Conservation (phyloP, 208 protist species). For the Tritrichomonas musculus region DNA sequence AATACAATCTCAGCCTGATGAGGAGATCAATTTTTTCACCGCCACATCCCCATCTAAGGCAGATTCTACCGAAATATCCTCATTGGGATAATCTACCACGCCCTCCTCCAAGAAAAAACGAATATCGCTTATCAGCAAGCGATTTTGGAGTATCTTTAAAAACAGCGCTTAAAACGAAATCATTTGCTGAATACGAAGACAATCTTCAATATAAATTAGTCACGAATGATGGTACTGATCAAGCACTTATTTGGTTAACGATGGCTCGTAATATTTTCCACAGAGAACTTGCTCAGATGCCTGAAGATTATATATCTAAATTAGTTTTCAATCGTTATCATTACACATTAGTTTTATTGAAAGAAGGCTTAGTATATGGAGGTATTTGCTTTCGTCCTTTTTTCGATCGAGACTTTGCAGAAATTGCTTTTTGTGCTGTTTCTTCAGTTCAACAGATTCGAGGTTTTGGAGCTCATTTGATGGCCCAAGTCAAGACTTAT, state of each 20-base stretch:
- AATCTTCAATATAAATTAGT: background rate
- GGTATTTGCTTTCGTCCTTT: conserved; percentile 69
- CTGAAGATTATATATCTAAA: conserved; percentile 3
- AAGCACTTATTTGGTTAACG: background rate
- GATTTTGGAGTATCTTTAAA: conserved; percentile 2
- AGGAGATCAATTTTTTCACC: background rate
- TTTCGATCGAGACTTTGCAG: conserved; percentile 58
- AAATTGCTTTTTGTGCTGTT: conserved; percentile 75
- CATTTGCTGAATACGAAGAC: background rate
- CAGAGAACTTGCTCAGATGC: background rate
- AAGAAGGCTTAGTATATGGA: conserved; percentile 42
- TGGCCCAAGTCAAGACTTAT: conserved; percentile 64
- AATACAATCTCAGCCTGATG: no score
- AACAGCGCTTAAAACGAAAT: background rate
- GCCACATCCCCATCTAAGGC: background rate
- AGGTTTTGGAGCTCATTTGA: conserved; percentile 64
- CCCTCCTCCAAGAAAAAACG: background rate
- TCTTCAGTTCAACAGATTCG: conserved; percentile 61
- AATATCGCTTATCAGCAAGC: background rate
- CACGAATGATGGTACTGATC: background rate
- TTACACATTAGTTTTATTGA: background rate
- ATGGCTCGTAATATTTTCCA: background rate
- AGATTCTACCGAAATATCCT: background rate
- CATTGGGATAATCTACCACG: background rate
- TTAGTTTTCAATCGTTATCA: conserved; percentile 1